These are phyloP conservation scores for Taxillus chinensis DNA, from an alignment of 164 flowering plant genomes.

Conservation along the genomic window DNA sequence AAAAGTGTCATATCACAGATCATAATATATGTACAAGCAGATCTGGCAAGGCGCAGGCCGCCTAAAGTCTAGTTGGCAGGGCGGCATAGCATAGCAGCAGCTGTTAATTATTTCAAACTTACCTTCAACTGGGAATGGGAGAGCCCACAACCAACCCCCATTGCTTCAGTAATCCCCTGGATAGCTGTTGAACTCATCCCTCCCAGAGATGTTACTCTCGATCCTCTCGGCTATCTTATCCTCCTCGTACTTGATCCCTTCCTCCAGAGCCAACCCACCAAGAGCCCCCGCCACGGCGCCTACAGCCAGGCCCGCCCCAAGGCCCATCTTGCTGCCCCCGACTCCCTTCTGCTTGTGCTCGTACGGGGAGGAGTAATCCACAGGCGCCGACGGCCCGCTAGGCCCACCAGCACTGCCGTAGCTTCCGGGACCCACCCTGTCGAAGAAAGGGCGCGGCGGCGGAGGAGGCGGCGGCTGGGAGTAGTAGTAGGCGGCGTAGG, in stretches of 20 bases:
- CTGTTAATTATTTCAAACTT: no score
- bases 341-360: slow-evolving; percentile 29
- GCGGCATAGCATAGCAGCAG: no score
- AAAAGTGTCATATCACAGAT: no score
- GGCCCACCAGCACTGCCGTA: slow-evolving; percentile 11
- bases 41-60: no score
- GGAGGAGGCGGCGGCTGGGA: slow-evolving; percentile 26
- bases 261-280: slow-evolving; percentile 61
- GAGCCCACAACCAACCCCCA: neutral
- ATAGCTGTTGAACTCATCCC: slow-evolving; percentile 47
- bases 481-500: slow-evolving; percentile 25
- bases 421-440: slow-evolving; percentile 12
- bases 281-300: slow-evolving; percentile 63
- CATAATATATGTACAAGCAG: neutral
- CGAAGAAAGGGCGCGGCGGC: slow-evolving; percentile 37
- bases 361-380: slow-evolving; percentile 40
- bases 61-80: no score
- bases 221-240: slow-evolving; percentile 53
- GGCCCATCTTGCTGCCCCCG: slow-evolving; percentile 33
- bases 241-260: slow-evolving; percentile 61
- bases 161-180: slow-evolving; percentile 28
- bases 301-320: slow-evolving; percentile 55
- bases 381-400: slow-evolving; percentile 64
- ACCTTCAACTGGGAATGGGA: no score
- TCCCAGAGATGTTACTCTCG: slow-evolving; percentile 27